phyloP scores from a whole-genome alignment of 2,329 filamentous ascomycete genomes.

The Arthrinium phaeospermum region DNA sequence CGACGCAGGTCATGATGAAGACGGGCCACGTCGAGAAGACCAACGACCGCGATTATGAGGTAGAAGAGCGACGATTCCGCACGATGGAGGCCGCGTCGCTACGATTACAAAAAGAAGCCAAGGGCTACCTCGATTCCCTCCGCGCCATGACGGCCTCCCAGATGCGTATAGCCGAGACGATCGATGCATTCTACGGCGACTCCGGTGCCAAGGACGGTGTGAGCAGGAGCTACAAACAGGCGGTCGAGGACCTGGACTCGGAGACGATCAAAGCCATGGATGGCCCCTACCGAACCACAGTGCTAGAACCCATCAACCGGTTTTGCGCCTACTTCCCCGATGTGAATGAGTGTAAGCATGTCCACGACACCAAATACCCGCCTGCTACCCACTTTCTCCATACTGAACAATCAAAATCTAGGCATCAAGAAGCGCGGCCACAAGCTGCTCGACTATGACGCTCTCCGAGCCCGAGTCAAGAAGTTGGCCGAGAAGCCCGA shows the following conservation, averaged over 20 bases:
- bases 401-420: constrained; percentile 37
- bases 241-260: constrained; percentile 94
- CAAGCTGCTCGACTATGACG: constrained; percentile 98
- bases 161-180: constrained; percentile 99
- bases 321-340: constrained; percentile 99
- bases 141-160: constrained; percentile 99
- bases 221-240: constrained; percentile 96
- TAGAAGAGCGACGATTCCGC: constrained; percentile 94
- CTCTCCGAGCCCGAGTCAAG: constrained; percentile 94
- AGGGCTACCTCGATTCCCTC: constrained; percentile 95
- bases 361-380: not conserved
- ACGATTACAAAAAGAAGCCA: constrained; percentile 94
- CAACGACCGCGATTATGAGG: constrained; percentile 97
- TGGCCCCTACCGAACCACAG: constrained; percentile 92
- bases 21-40: constrained; percentile 98
- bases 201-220: constrained; percentile 94
- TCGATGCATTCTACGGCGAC: constrained; percentile 98
- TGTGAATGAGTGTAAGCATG: constrained; percentile 85
- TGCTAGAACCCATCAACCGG: constrained; percentile 91
- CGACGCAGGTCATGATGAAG: constrained; percentile 99
- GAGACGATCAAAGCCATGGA: constrained; percentile 99
- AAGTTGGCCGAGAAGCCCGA: constrained; percentile 97
- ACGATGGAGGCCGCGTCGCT: constrained; percentile 96
- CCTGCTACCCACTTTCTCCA: constrained; percentile 27
- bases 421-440: constrained; percentile 98